Percentiles rank a stretch among this genome's conserved stretches.
phyloP scores from a whole-genome alignment of 352 stramenopile genomes.

The Phytophthora citricola region DNA sequence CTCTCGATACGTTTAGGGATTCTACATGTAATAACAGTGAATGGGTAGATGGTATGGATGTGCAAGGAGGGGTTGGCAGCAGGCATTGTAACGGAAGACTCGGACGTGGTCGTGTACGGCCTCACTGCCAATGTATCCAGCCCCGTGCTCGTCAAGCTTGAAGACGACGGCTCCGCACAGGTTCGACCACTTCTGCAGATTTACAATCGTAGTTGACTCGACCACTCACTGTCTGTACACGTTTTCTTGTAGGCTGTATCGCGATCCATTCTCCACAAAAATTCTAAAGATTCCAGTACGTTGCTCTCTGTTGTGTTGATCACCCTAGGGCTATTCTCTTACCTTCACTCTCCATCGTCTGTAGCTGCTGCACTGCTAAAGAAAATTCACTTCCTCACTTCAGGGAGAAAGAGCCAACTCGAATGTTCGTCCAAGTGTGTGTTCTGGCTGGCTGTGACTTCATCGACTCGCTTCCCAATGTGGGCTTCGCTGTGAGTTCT shows the following conservation, averaged over 20 bases:
- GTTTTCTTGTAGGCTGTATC: slow-evolving; percentile 52
- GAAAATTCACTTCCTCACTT: slow-evolving; percentile 68
- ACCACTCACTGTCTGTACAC: background rate
- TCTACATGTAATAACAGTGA: no score
- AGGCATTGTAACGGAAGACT: slow-evolving; percentile 85
- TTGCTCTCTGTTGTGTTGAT: background rate
- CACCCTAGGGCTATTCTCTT: background rate
- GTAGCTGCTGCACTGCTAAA: slow-evolving; percentile 63
- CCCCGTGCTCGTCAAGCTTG: slow-evolving; percentile 76
- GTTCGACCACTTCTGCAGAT: slow-evolving; percentile 11
- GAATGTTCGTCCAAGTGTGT: slow-evolving; percentile 87
- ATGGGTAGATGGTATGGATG: slow-evolving; percentile 77
- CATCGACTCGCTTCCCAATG: slow-evolving; percentile 78
- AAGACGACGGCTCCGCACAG: slow-evolving; percentile 68
- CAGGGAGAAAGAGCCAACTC: slow-evolving; percentile 60
- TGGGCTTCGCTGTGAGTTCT: slow-evolving; percentile 68
- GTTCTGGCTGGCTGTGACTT: slow-evolving; percentile 79
- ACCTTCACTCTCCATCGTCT: background rate
- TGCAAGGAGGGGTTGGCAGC: slow-evolving; percentile 62
- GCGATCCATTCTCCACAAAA: slow-evolving; percentile 56
- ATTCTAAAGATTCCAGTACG: slow-evolving; percentile 48
- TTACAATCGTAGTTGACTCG: background rate
- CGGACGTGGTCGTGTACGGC: slow-evolving; percentile 83
- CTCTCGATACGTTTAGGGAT: no score
- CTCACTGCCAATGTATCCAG: slow-evolving; percentile 52